Conservation (phyloP, 1,284 basidiomycete genomes). For the Cutaneotrichosporon mucoides region DNA sequence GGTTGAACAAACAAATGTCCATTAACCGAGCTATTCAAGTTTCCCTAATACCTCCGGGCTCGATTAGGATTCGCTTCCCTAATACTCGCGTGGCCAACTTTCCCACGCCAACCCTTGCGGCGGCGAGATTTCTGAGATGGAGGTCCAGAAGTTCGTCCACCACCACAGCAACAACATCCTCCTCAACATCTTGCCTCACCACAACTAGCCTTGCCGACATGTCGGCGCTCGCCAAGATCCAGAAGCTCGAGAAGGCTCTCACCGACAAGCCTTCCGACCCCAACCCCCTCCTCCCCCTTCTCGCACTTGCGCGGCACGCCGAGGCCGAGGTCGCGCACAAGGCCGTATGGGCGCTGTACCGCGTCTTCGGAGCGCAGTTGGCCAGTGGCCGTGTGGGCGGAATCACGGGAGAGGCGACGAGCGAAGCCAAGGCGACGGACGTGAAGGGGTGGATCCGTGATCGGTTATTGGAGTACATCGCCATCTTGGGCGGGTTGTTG, state of each 20-base stretch:
- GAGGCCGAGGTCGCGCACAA: constrained; percentile 62
- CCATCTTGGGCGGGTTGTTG: constrained; percentile 64
- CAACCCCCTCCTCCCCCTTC: constrained; percentile 73
- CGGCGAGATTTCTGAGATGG: too few relatives aligned
- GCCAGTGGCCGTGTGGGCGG: constrained; percentile 57
- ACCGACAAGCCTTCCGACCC: constrained; percentile 56
- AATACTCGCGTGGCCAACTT: too few relatives aligned
- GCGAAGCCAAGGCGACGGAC: constrained; percentile 7
- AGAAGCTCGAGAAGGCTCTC: constrained; percentile 35
- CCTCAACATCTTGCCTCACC: too few relatives aligned
- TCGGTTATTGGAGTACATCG: constrained; percentile 62
- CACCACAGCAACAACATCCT: too few relatives aligned
- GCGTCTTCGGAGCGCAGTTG: constrained; percentile 68
- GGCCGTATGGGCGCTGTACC: constrained; percentile 74
- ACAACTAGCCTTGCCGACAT: background rate
- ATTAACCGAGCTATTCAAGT: too few relatives aligned
- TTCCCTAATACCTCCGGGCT: too few relatives aligned
- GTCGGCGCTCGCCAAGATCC: constrained; percentile 20
- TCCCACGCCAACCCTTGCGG: too few relatives aligned
- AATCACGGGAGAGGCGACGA: constrained; percentile 17
- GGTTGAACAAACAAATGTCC: too few relatives aligned
- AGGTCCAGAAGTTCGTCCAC: too few relatives aligned
- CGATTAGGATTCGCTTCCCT: too few relatives aligned
- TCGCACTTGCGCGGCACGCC: constrained; percentile 54
- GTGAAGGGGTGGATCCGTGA: constrained; percentile 74